These are phyloP conservation scores for Shiraia bambusicola DNA, from an alignment of 2,329 filamentous ascomycete genomes.

Conservation along the genomic window DNA sequence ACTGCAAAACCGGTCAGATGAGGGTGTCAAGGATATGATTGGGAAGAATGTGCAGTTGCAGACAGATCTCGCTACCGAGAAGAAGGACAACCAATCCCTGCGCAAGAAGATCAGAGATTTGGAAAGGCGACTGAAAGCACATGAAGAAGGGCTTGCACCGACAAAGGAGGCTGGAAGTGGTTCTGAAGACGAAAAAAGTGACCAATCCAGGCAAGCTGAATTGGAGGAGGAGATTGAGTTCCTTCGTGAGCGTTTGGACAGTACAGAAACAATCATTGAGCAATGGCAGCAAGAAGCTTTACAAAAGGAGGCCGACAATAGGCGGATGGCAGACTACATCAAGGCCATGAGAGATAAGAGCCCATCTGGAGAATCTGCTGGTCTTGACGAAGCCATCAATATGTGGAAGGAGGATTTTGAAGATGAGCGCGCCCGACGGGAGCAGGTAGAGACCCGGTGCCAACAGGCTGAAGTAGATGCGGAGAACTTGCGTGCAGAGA, in stretches of 20 bases:
- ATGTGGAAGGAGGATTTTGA: constrained; percentile 96
- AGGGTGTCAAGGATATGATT: constrained; percentile 97
- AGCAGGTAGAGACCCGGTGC: constrained; percentile 82
- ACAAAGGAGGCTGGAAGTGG: constrained; percentile 46
- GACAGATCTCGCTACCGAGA: constrained; percentile 82
- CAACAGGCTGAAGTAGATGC: constrained; percentile 92
- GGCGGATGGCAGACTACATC: constrained; percentile 80
- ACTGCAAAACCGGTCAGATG: constrained; percentile 88
- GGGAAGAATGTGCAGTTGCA: constrained; percentile 95
- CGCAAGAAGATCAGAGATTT: constrained; percentile 81
- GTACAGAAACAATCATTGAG: constrained; percentile 81
- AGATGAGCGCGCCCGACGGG: constrained; percentile 83
- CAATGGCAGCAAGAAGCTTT: constrained; percentile 76
- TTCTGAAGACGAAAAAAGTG: constrained; percentile 56
- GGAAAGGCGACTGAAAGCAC: constrained; percentile 71
- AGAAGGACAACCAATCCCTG: constrained; percentile 85
- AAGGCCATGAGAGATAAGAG: constrained; percentile 58
- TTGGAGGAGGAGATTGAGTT: constrained; percentile 85
- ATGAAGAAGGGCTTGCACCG: constrained; percentile 53
- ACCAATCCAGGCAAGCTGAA: constrained; percentile 61
- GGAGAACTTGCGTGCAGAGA: constrained; percentile 77
- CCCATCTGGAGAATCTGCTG: constrained; percentile 40
- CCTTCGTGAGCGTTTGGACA: constrained; percentile 80
- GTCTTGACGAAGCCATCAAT: constrained; percentile 55
- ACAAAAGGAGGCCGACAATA: constrained; percentile 79